phyloP scores from a whole-genome alignment of 371 early-diverging fungal genomes.

The Lichtheimia corymbifera region DNA sequence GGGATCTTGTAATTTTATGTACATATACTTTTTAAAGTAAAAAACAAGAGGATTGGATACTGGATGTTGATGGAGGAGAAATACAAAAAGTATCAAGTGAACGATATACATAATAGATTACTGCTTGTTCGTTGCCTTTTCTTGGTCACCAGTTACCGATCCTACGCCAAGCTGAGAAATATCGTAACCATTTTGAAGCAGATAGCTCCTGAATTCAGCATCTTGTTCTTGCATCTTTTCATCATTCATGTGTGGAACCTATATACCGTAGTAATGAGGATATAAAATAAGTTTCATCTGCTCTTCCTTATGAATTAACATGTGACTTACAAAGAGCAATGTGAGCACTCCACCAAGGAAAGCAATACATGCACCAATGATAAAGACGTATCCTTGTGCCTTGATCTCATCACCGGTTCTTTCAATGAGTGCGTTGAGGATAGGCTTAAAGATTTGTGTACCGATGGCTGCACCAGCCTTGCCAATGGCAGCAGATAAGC shows the following conservation, averaged over 20 bases:
- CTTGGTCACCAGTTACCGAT: not conserved
- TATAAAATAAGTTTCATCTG: no score
- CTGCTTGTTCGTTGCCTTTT: no score
- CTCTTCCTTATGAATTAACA: conserved; percentile 12
- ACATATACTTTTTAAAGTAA: no score
- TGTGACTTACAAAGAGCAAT: conserved; percentile 31
- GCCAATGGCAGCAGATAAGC: conserved; percentile 57
- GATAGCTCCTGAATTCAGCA: conserved; percentile 43
- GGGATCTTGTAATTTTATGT: no score
- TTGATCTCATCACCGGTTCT: conserved; percentile 30
- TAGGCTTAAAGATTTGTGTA: conserved; percentile 52
- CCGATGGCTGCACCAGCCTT: conserved; percentile 58
- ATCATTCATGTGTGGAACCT: no score
- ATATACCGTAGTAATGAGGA: no score
- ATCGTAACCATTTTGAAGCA: conserved; percentile 51
- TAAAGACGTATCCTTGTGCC: conserved; percentile 51
- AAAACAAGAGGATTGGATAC: no score
- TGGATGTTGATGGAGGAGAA: no score
- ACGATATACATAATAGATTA: no score
- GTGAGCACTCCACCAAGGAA: conserved; percentile 49
- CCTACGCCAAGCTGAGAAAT: conserved; percentile 25
- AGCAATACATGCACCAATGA: conserved; percentile 52
- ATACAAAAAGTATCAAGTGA: no score
- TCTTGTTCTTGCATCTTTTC: conserved; percentile 43
- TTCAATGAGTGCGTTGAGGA: conserved; percentile 19